Base-by-base conservation (phyloP, 2,329 filamentous ascomycete genomes). In the Stylonectria norvegica region DNA sequence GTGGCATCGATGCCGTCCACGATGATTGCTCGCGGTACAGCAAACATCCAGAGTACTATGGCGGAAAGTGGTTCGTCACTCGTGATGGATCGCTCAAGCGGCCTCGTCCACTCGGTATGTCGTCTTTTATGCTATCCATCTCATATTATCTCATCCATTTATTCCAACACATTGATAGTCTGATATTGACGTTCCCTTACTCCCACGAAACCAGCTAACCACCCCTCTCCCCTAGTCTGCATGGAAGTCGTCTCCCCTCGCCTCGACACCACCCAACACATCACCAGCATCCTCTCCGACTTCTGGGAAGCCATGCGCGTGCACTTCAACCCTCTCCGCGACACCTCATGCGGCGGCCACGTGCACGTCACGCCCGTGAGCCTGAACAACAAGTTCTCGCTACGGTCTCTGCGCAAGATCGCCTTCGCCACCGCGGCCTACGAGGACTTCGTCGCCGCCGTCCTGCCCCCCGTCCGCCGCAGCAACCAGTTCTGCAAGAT, bases 291-390 rank as follows among this genome's bases (percentile, higher is more conserved):
- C 50, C 56, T 68, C 42, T 56, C 59, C 43, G 61, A 65, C 46
- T 68, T 68, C 53, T 68, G 65, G 65, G 61, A 66, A 50, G 64
- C 64, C 44, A 65, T 67, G 64, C 57, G 57, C 36, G 64, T 66
- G n/a, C 62, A 67, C 51, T 68, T 68, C 45, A 59, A 60, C 35
- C 62, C 63, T 15, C 60, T 64, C 42, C 50, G 55, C 20, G 60
- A 65, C 40, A 34, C 50, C 17, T 63, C 59, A 3, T 67, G 65
- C 47, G 64, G 65, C 40, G 63, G 64, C 34, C 65, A 68, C 49
- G 62, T 68, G 42, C 65, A 68, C 51, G 60, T 68, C 46, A 67
- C 65, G 16, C 63, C 63, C 20, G 49, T 63, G 28, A 59, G 52
- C 20, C 40, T 43, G 34, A 54, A 57, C 36, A 63, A 59, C 51